Evolutionary conservation across 257 asterid species (phyloP), one percentile per base, ranked within the genome.

Genomic region (Solanum pinnatisectum): DNA sequence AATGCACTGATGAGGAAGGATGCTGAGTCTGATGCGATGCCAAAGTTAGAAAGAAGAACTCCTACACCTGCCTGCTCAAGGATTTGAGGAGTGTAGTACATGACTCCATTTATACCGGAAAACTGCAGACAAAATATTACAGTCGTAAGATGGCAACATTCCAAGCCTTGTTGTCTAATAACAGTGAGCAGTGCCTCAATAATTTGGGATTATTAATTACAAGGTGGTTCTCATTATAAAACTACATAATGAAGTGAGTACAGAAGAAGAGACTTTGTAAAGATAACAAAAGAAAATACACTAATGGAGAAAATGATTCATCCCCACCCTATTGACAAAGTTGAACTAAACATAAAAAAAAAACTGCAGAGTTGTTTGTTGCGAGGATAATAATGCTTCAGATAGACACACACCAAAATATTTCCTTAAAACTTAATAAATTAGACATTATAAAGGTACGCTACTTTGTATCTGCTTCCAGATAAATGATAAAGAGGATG

Each of bases 41-140:
- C 98, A 20, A 96, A 97, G 90, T 92, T 94, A 25, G 96, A 90
- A 40, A 96, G 96, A 87, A 96, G 95, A 90, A 96, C 98, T 6
- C 87, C 94, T 2, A 96, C 99, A 6, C 99, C 99, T 18, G 99
- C 99, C 94, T 96, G 98, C 88, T 93, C 90, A 44, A 96, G 98
- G 90, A 96, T 95, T 92, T 96, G 99, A 73, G 99, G 99, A 13
- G 99, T 95, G 91, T 96, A 96, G 93, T 96, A 96, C 92, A 96
- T 87, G 83, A 96, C 99, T 32, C 99, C 99, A 18, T 96, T 96
- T 94, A 96, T 96, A 74, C 99, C 99, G 36, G 99, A 92, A 89
- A 96, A 96, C 98, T 96, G 94, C 92, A 92, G 18, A 89, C 15
- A 81, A 37, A 82, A 8, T 10, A 78, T 86, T 13, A 65, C 77